phyloP scores from a whole-genome alignment of 2,329 filamentous ascomycete genomes.

The Aspergillus neoniger region DNA sequence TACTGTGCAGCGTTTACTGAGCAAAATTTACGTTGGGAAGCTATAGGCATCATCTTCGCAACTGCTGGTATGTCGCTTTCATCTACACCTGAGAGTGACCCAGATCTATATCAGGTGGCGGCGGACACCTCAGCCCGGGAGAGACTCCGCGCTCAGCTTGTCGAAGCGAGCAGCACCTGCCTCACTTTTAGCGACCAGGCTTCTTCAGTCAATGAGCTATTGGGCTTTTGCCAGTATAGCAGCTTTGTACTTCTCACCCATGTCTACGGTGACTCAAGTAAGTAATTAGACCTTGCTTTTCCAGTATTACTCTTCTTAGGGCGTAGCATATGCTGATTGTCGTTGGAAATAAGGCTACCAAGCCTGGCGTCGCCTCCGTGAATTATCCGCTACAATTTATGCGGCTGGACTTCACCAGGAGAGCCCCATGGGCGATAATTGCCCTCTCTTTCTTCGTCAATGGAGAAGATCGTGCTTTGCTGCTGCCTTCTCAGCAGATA shows the following conservation, averaged over 20 bases:
- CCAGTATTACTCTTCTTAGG: background rate
- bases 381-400: slow-evolving; percentile 50
- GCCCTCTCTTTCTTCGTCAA: slow-evolving; percentile 45
- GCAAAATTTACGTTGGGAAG: slow-evolving; percentile 44
- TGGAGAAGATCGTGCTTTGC: slow-evolving; percentile 47
- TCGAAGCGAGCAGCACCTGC: slow-evolving; percentile 38
- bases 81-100: slow-evolving; percentile 33
- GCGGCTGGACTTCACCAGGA: slow-evolving; percentile 53
- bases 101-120: slow-evolving; percentile 28
- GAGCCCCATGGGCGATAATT: slow-evolving; percentile 29
- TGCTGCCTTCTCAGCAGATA: slow-evolving; percentile 50
- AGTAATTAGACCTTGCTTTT: slow-evolving; percentile 29
- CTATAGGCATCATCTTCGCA: slow-evolving; percentile 43
- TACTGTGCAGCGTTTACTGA: slow-evolving; percentile 34
- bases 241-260: slow-evolving; percentile 37
- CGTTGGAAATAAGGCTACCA: slow-evolving; percentile 41
- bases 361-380: slow-evolving; percentile 51
- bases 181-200: slow-evolving; percentile 36
- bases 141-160: slow-evolving; percentile 32
- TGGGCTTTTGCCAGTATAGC: slow-evolving; percentile 39
- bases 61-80: slow-evolving; percentile 40
- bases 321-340: background rate
- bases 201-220: slow-evolving; percentile 35
- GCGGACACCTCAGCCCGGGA: slow-evolving; percentile 29
- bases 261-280: slow-evolving; percentile 39